phyloP scores from a whole-genome alignment of 768 basidiomycete genomes.

The Leccinum pellstonianum region DNA sequence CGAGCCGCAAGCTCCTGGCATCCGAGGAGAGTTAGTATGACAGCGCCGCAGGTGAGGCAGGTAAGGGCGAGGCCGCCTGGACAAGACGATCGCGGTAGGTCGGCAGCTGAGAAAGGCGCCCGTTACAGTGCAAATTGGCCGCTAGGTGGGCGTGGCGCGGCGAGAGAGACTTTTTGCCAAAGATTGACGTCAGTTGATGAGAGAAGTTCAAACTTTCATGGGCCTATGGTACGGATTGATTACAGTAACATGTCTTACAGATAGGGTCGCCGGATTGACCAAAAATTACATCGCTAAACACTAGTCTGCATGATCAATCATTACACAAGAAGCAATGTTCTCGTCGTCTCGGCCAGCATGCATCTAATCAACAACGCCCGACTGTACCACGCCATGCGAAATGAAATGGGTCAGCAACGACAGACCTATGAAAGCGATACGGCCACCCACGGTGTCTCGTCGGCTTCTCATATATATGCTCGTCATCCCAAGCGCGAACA shows the following conservation, averaged over 20 bases:
- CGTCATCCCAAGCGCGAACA: constrained; percentile 77
- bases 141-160: constrained; percentile 9
- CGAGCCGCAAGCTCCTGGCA: constrained; percentile 23
- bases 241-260: no score
- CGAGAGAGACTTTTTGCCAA: constrained; percentile 37
- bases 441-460: constrained; percentile 72
- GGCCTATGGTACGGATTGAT: no score
- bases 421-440: neutral
- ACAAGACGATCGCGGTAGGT: neutral
- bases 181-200: neutral
- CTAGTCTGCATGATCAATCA: neutral
- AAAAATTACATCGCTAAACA: neutral
- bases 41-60: constrained; percentile 4
- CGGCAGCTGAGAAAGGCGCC: neutral
- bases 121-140: neutral
- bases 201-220: no score
- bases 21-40: constrained; percentile 23
- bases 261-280: neutral
- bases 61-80: no score
- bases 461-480: constrained; percentile 90
- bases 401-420: constrained; percentile 14
- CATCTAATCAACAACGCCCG: constrained; percentile 23
- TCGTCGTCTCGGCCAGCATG: neutral
- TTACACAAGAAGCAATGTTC: neutral
- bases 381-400: constrained; percentile 33